Evolutionary conservation across 306 rosid species (phyloP).

Genomic region (Cicer yamashitae): DNA sequence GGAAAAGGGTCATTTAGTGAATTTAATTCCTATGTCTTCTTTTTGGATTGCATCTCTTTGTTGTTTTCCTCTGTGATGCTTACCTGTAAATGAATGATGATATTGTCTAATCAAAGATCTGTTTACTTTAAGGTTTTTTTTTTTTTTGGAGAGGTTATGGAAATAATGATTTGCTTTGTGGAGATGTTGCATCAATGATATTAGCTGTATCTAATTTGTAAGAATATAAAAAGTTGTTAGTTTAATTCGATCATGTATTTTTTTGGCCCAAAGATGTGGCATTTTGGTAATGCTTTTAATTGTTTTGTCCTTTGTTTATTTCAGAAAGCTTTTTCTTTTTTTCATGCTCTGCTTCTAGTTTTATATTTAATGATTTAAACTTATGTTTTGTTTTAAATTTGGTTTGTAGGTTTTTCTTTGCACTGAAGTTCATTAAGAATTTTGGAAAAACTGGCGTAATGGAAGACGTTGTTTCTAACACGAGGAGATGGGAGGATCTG

Average conservation of each 20-base stretch:
- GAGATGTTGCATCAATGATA: conserved; percentile 7
- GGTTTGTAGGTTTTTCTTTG: conserved; percentile 44
- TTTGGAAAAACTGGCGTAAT: conserved; percentile 53
- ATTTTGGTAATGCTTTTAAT: conserved; percentile 8
- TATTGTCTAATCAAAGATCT: conserved; percentile 6
- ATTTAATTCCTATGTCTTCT: background rate
- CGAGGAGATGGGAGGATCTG: conserved; percentile 76
- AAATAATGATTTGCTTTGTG: conserved; percentile 27
- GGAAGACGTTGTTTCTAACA: conserved; percentile 53
- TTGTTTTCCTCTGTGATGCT: background rate
- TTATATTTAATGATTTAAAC: conserved; percentile 14
- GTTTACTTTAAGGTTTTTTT: background rate
- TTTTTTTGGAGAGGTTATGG: background rate
- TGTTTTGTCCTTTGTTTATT: conserved; percentile 16
- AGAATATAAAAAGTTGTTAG: background rate
- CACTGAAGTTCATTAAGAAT: conserved; percentile 35
- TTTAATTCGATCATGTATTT: background rate
- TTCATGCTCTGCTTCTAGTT: conserved; percentile 13
- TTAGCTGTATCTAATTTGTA: background rate
- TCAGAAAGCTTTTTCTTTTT: background rate
- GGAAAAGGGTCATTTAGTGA: too few species aligned
- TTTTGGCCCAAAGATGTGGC: background rate
- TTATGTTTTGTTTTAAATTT: conserved; percentile 33
- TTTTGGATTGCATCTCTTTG: background rate
- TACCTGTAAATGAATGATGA: conserved; percentile 12